A percentile compares a stretch with the other conserved stretches of the same genome.
These are phyloP conservation scores for Apiotrichum akiyoshidainum DNA, from an alignment of 1,284 basidiomycete genomes.

Conservation along the genomic window DNA sequence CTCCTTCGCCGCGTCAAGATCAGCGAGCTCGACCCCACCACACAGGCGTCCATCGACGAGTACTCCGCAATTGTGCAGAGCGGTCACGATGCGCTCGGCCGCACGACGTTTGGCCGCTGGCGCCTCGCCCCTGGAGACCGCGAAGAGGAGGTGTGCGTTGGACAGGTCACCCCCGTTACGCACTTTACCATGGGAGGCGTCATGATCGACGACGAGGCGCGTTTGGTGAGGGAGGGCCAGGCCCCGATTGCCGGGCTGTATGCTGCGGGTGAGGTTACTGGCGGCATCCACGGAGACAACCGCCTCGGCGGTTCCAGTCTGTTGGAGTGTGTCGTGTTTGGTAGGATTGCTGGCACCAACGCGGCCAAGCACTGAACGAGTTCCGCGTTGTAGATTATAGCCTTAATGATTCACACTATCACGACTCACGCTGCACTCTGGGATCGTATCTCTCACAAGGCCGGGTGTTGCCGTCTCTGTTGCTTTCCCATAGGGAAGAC, in stretches of 20 bases:
- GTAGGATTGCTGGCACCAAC: background rate
- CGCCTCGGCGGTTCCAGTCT: slow-evolving; percentile 14
- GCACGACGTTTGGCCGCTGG: slow-evolving; percentile 10
- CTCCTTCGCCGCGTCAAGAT: slow-evolving; percentile 9
- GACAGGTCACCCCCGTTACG: slow-evolving; percentile 12
- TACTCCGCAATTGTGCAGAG: slow-evolving; percentile 4
- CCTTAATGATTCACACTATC: too few relatives aligned
- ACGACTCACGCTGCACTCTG: too few relatives aligned
- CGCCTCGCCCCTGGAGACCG: background rate
- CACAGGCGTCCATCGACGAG: slow-evolving; percentile 3
- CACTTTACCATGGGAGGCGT: slow-evolving; percentile 22
- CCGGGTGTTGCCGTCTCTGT: too few relatives aligned
- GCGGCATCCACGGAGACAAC: slow-evolving; percentile 21
- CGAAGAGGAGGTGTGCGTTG: slow-evolving; percentile 5
- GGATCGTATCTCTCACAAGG: too few relatives aligned
- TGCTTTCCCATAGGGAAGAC: too few relatives aligned
- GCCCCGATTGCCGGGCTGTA: slow-evolving; percentile 11
- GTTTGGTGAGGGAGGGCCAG: background rate
- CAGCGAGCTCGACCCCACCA: background rate
- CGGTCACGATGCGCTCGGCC: slow-evolving; percentile 9
- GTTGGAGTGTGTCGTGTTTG: slow-evolving; percentile 20
- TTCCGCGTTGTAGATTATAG: too few relatives aligned
- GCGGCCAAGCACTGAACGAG: too few relatives aligned
- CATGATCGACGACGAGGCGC: slow-evolving; percentile 6
- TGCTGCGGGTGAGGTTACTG: slow-evolving; percentile 18